phyloP scores from a whole-genome alignment of 139 green algal species.

The Micractinium sp. region DNA sequence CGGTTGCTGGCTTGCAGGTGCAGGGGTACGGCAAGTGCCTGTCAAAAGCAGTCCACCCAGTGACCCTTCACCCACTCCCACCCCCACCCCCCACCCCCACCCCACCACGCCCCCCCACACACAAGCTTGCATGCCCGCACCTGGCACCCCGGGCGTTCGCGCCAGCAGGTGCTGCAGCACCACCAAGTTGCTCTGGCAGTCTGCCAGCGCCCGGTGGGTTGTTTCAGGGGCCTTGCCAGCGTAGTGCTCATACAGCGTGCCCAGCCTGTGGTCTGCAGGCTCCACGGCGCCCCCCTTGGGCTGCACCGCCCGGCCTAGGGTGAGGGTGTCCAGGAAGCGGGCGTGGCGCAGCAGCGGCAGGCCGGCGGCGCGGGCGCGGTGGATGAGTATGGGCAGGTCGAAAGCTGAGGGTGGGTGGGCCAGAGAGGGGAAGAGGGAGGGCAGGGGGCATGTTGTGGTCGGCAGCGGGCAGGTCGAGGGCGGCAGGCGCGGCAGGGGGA shows the following conservation, averaged over 20 bases:
- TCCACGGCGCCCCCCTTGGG: not conserved
- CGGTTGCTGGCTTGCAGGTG: too few relatives aligned
- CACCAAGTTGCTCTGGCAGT: constrained; percentile 11
- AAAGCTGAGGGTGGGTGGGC: not conserved
- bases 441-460: not conserved
- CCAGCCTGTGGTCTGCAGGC: not conserved
- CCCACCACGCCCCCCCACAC: not conserved
- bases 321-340: constrained; percentile 58
- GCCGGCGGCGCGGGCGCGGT: constrained; percentile 19
- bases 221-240: not conserved
- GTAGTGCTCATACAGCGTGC: constrained; percentile 10
- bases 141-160: not conserved
- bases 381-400: constrained; percentile 52
- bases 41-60: too few relatives aligned
- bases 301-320: constrained; percentile 16
- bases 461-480: not conserved
- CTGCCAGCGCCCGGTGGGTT: constrained; percentile 37
- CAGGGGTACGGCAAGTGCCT: too few relatives aligned
- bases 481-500: too few relatives aligned
- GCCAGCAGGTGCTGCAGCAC: constrained; percentile 27
- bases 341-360: constrained; percentile 46
- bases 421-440: not conserved
- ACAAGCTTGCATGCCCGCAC: not conserved
- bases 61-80: too few relatives aligned
- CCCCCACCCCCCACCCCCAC: too few relatives aligned